A percentile compares a stretch with the other conserved stretches of the same genome.
Conservation (phyloP, 192 early-diverging fungal genomes). For the Glomus cerebriforme region DNA sequence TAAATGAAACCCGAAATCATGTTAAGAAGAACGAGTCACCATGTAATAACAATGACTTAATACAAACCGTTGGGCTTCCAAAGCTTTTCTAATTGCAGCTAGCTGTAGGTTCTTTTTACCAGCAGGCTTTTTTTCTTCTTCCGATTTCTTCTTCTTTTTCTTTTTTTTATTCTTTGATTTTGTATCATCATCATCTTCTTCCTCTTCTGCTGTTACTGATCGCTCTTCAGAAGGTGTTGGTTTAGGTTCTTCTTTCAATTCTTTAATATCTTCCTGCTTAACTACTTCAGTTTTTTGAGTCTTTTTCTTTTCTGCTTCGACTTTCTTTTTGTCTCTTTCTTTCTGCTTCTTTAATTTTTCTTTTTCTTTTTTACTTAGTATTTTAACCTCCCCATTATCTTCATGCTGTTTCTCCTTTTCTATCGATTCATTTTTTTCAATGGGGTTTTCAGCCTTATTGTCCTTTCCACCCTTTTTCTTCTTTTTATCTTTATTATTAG, state of each 20-base stretch:
- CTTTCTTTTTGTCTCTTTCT: constrained; percentile 65
- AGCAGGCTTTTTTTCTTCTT: constrained; percentile 56
- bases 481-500: constrained; percentile 37
- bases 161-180: constrained; percentile 61
- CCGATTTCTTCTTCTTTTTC: constrained; percentile 51
- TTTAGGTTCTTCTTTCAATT: constrained; percentile 15
- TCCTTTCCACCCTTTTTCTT: constrained; percentile 57
- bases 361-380: constrained; percentile 88
- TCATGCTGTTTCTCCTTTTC: constrained; percentile 46
- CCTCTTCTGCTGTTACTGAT: constrained; percentile 35
- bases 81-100: constrained; percentile 53
- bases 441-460: constrained; percentile 34
- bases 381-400: constrained; percentile 44
- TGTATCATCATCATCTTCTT: constrained; percentile 47
- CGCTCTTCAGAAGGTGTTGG: constrained; percentile 4
- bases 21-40: background rate
- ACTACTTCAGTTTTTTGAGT: constrained; percentile 32
- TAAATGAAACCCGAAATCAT: background rate
- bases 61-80: background rate
- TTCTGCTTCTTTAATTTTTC: constrained; percentile 81
- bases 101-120: constrained; percentile 59
- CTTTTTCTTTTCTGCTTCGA: constrained; percentile 53
- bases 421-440: constrained; percentile 30
- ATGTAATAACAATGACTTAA: background rate
- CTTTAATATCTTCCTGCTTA: constrained; percentile 42